phyloP scores from a whole-genome alignment of 176 grass and related monocot species.

The Eragrostis nindensis region DNA sequence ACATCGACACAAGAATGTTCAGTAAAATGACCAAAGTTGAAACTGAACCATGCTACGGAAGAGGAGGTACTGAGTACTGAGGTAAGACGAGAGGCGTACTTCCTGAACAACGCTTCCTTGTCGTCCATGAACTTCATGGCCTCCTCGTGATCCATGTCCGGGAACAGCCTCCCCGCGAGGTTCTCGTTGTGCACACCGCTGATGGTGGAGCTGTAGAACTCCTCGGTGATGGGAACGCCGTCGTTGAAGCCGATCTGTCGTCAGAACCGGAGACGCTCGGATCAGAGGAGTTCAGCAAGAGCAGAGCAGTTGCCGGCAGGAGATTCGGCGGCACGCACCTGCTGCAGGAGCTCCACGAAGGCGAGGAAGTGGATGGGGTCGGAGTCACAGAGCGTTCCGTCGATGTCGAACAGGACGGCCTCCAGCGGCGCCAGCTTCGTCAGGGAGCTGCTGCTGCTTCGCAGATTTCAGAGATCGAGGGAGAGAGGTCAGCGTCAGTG shows the following conservation, averaged over 20 bases:
- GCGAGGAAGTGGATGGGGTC: slow-evolving; percentile 84
- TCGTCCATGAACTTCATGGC: slow-evolving; percentile 68
- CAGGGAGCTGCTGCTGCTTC: slow-evolving; percentile 24
- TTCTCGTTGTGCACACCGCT: slow-evolving; percentile 76
- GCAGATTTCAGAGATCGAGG: slow-evolving; percentile 22
- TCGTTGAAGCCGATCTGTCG: slow-evolving; percentile 58
- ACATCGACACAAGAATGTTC: neutral
- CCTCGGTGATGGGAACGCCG: slow-evolving; percentile 72
- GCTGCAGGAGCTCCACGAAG: no score
- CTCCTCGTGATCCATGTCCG: slow-evolving; percentile 60
- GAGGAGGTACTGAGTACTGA: neutral
- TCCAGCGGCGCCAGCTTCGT: slow-evolving; percentile 67
- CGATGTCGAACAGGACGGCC: slow-evolving; percentile 79
- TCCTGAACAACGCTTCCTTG: slow-evolving; percentile 72
- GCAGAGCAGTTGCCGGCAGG: no score
- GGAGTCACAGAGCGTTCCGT: slow-evolving; percentile 84
- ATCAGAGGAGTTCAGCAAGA: neutral
- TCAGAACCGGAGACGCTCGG: neutral
- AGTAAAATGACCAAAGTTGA: neutral
- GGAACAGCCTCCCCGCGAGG: slow-evolving; percentile 60
- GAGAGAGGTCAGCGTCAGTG: neutral
- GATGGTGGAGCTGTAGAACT: slow-evolving; percentile 68
- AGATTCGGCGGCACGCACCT: no score
- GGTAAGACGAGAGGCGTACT: slow-evolving; percentile 35
- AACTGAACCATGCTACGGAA: neutral